phyloP scores from a whole-genome alignment of 768 basidiomycete species.

The Xerocomellus amylosporus region DNA sequence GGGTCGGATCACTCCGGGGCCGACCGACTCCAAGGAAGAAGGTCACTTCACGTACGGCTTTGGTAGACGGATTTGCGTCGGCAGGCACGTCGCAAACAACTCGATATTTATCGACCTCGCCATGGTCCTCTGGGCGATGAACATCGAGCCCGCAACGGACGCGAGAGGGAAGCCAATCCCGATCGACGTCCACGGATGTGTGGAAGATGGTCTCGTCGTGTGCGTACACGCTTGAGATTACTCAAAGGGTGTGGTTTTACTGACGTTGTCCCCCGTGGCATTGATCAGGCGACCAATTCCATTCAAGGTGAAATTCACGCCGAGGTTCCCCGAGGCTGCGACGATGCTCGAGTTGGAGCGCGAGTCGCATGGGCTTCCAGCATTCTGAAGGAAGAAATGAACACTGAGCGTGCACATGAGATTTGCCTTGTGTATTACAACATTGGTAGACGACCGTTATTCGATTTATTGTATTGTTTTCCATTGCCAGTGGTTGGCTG shows the following conservation, averaged over 20 bases:
- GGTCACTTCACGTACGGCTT: constrained; percentile 7
- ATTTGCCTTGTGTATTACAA: no score
- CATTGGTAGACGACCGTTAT: no score
- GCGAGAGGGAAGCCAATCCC: not conserved
- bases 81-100: constrained; percentile 33
- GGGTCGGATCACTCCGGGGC: not conserved
- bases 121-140: constrained; percentile 26
- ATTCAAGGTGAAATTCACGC: not conserved
- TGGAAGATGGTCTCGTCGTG: constrained; percentile 8
- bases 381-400: not conserved
- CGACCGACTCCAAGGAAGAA: constrained; percentile 16
- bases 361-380: constrained; percentile 4
- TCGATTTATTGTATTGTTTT: no score
- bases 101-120: constrained; percentile 36
- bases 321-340: constrained; percentile 6
- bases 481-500: no score
- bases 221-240: not conserved
- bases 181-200: constrained; percentile 6
- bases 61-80: constrained; percentile 30
- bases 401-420: no score
- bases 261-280: not conserved
- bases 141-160: constrained; percentile 12
- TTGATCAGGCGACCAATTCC: constrained; percentile 1
- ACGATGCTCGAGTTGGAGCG: constrained; percentile 7
- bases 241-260: not conserved